A percentile compares a stretch with the other conserved stretches of the same genome.
phyloP scores from a whole-genome alignment of 2,329 filamentous ascomycete genomes.

The Lizonia empirigonia region DNA sequence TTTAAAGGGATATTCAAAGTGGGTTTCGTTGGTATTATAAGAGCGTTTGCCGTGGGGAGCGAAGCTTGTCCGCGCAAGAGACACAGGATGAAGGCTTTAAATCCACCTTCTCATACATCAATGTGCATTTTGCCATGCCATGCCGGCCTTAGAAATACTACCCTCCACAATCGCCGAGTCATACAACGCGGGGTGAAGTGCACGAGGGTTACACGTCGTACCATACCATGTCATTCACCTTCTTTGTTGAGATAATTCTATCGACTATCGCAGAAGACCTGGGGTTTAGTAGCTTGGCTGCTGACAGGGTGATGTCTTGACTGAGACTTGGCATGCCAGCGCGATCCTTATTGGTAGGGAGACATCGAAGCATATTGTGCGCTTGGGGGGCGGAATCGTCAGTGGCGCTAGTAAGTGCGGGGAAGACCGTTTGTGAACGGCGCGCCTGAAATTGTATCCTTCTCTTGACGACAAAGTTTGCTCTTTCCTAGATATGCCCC shows the following conservation, averaged over 20 bases:
- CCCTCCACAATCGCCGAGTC: conserved; percentile 14
- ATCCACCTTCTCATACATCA: background rate
- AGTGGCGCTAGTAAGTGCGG: conserved; percentile 13
- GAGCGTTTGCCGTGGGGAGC: conserved; percentile 9
- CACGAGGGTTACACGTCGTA: conserved; percentile 19
- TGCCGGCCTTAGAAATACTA: conserved; percentile 16
- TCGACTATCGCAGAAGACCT: conserved; percentile 23
- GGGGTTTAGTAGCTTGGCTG: conserved; percentile 28
- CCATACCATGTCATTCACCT: conserved; percentile 19
- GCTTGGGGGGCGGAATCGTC: conserved; percentile 14
- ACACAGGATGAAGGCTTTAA: conserved; percentile 5
- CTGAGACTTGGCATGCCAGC: conserved; percentile 20
- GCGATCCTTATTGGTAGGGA: conserved; percentile 17
- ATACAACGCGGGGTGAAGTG: conserved; percentile 22
- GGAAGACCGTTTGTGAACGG: conserved; percentile 9
- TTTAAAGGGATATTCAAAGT: background rate
- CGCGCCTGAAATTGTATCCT: background rate
- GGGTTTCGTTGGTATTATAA: background rate
- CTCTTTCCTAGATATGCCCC: background rate
- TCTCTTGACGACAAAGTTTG: background rate
- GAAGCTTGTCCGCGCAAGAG: conserved; percentile 8
- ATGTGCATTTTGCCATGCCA: background rate
- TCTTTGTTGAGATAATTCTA: conserved; percentile 21
- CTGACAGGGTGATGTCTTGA: conserved; percentile 26
- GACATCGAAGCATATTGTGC: conserved; percentile 7